These are phyloP conservation scores for Zelonia costaricensis DNA, from an alignment of 208 protist species.

Conservation along the genomic window DNA sequence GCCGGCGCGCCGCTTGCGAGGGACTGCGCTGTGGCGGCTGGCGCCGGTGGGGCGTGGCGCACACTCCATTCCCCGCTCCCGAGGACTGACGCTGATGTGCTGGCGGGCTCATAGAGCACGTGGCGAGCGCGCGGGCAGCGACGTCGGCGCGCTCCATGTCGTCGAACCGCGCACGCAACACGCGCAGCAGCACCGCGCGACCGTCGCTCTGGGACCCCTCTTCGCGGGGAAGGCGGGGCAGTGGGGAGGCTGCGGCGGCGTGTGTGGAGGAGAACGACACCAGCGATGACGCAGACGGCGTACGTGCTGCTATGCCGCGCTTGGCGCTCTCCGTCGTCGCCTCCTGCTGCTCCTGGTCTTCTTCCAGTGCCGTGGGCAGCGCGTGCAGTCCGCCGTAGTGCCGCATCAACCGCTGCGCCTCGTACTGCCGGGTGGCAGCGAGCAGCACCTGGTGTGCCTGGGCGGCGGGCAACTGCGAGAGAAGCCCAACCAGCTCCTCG, in stretches of 20 bases:
- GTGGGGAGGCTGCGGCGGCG: too few species aligned
- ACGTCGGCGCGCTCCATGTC: constrained; percentile 13
- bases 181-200: constrained; percentile 1
- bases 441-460: constrained; percentile 9
- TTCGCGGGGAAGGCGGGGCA: too few species aligned
- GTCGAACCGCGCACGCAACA: background rate
- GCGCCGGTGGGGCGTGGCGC: background rate
- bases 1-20: background rate
- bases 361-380: too few species aligned
- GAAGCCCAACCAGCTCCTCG: constrained; percentile 3
- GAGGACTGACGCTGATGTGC: background rate
- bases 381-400: constrained; percentile 30
- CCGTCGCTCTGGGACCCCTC: constrained; percentile 5
- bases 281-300: background rate
- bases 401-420: constrained; percentile 21
- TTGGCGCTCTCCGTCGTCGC: background rate
- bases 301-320: background rate
- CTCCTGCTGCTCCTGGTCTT: background rate
- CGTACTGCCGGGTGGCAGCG: constrained; percentile 13
- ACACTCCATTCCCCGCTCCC: background rate
- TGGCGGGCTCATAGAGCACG: background rate
- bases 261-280: background rate
- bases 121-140: constrained; percentile 4
- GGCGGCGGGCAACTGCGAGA: constrained; percentile 7
- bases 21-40: background rate